Base-by-base conservation (phyloP, 1,139 yeast genomes). In the Candida frijolesensis region DNA sequence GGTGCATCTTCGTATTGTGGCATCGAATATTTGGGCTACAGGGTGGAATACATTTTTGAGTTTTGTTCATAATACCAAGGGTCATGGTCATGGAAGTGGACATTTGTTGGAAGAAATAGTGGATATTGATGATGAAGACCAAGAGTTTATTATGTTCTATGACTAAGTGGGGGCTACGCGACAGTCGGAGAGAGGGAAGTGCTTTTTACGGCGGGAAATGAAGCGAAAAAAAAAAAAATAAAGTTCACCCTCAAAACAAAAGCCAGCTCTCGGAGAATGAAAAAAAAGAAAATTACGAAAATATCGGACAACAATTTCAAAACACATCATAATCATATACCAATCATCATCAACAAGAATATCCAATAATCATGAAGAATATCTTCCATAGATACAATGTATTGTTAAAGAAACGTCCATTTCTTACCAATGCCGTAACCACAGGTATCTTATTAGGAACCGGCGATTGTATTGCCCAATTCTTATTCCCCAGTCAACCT, bases 21-120 rank as follows among this genome's bases (percentile, higher is more conserved):
- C 72, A 16, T 62, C 74, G 30, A 76, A 76, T 55, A 46, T 74
- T 12, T 74, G 76, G 70, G 72, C 78, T 4, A 65, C 74, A 27
- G 76, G 78, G 29, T 76, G 80, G 80, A 75, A 71, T 53, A 70
- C 76, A 43, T 76, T 70, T 61, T 69, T 76, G 61, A 74, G 79
- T 58, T 74, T 67, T 53, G 67, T 74, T 16, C 79, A 74, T 54
- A 75, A 76, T 55, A 66, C 77, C 8, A 64, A 65, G 49, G 72
- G 74, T 11, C 96, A 71, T 51, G 78, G 75, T 32, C 69, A 71
- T 54, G 74, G 72, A 12, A 70, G 72, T 47, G 74, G 74, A 12
- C 60, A 62, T 47, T 54, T 58, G 41, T 55, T 76, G 42, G 80
- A 75, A 53, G 76, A 71, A 54, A 60, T 74, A 51, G 72, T 74